phyloP scores from a whole-genome alignment of 2,329 filamentous ascomycete genomes.

The Venturia nashicola region DNA sequence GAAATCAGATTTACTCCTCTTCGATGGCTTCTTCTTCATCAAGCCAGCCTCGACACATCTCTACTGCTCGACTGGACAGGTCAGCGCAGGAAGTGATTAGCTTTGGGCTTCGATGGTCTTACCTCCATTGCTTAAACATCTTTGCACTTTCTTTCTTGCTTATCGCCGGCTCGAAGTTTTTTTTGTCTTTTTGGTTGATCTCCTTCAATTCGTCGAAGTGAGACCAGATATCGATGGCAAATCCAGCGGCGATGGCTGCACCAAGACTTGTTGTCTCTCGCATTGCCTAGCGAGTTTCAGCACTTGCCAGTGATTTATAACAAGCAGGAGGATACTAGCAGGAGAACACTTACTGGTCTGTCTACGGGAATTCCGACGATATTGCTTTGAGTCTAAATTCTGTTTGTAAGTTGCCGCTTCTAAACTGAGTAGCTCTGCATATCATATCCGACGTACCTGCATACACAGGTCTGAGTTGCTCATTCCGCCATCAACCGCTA shows the following conservation, averaged over 20 bases:
- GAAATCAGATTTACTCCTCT: background rate
- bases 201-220: constrained; percentile 60
- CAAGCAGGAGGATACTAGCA: too few species aligned
- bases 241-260: constrained; percentile 79
- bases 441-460: constrained; percentile 41
- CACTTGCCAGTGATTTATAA: background rate
- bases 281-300: constrained; percentile 42
- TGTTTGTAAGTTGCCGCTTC: background rate
- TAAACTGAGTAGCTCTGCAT: background rate
- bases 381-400: constrained; percentile 58
- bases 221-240: constrained; percentile 69
- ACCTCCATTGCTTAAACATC: constrained; percentile 59
- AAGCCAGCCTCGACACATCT: constrained; percentile 67
- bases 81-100: background rate
- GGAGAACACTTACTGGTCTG: constrained; percentile 42
- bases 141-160: constrained; percentile 38
- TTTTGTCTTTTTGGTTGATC: constrained; percentile 59
- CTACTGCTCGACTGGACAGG: constrained; percentile 46
- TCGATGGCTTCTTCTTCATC: constrained; percentile 21
- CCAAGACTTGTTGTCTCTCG: constrained; percentile 82
- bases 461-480: constrained; percentile 81
- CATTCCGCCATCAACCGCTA: constrained; percentile 83
- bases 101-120: background rate
- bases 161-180: constrained; percentile 49
- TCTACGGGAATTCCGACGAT: constrained; percentile 74